phyloP scores from a whole-genome alignment of 2,329 filamentous ascomycete species.

The Aureobasidium sp. region DNA sequence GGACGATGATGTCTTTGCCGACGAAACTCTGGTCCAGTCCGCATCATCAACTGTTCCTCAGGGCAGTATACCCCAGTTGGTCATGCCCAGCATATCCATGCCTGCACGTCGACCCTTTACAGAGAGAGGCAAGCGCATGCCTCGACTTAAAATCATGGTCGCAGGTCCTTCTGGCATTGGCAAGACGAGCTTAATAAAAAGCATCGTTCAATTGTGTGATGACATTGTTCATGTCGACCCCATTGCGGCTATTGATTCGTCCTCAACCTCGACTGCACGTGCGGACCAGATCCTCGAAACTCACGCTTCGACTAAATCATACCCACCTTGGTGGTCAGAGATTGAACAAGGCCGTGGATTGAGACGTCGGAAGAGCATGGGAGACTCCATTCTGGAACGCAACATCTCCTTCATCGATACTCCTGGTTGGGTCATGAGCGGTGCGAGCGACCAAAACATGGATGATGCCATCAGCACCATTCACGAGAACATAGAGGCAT shows the following conservation, averaged over 20 bases:
- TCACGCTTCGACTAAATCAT: slow-evolving; percentile 49
- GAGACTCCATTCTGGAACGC: slow-evolving; percentile 74
- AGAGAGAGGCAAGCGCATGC: slow-evolving; percentile 72
- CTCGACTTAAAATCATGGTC: slow-evolving; percentile 81
- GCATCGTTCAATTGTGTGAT: slow-evolving; percentile 77
- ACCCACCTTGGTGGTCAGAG: slow-evolving; percentile 85
- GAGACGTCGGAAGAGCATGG: slow-evolving; percentile 60
- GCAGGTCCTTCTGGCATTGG: slow-evolving; percentile 74
- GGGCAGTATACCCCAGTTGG: slow-evolving; percentile 62
- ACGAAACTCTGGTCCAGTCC: slow-evolving; percentile 30
- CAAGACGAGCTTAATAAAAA: slow-evolving; percentile 83
- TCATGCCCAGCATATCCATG: slow-evolving; percentile 95
- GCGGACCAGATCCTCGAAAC: slow-evolving; percentile 31
- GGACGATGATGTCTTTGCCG: slow-evolving; percentile 46
- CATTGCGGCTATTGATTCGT: slow-evolving; percentile 3
- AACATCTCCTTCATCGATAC: slow-evolving; percentile 94
- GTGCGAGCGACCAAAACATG: slow-evolving; percentile 49
- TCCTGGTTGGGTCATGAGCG: slow-evolving; percentile 52
- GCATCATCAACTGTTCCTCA: slow-evolving; percentile 21
- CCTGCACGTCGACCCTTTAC: slow-evolving; percentile 86
- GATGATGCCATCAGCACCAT: slow-evolving; percentile 30
- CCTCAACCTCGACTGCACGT: slow-evolving; percentile 18
- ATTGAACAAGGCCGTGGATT: slow-evolving; percentile 58
- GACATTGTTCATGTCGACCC: slow-evolving; percentile 92
- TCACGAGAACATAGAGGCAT: slow-evolving; percentile 60